Evolutionary conservation across 306 rosid species (phyloP).

Genomic region (Ceratonia siliqua): DNA sequence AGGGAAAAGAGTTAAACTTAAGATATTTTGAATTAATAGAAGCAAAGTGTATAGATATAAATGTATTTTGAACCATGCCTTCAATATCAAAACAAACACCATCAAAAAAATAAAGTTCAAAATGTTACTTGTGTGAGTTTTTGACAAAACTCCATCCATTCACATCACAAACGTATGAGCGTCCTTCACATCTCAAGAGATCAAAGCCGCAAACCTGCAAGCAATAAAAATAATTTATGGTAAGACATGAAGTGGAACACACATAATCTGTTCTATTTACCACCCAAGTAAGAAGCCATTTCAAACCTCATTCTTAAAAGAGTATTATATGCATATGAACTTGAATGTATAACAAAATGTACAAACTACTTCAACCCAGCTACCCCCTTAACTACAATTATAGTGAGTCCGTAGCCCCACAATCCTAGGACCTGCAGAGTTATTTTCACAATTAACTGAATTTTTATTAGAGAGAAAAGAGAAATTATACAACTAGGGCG

Average conservation of each 20-base stretch:
- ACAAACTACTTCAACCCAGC: constrained; percentile 7
- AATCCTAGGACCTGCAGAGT: neutral
- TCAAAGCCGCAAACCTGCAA: constrained; percentile 97
- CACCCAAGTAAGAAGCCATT: neutral
- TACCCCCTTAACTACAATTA: neutral
- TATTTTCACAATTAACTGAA: neutral
- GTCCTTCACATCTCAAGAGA: constrained; percentile 93
- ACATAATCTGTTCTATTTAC: neutral
- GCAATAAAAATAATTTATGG: constrained; percentile 28
- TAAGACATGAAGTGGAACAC: constrained; percentile 18
- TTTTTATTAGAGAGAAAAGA: neutral
- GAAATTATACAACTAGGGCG: neutral
- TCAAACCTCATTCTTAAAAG: constrained; percentile 1
- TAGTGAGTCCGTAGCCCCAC: neutral
- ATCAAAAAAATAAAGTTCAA: constrained; percentile 21
- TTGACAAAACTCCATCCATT: constrained; percentile 99
- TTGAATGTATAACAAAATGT: neutral
- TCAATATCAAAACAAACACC: constrained; percentile 11
- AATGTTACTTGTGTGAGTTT: constrained; percentile 86
- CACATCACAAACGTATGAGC: constrained; percentile 95
- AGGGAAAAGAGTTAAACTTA: constrained; percentile 3
- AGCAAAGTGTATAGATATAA: constrained; percentile 1
- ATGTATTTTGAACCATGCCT: constrained; percentile 20
- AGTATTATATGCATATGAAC: constrained; percentile 13
- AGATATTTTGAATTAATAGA: neutral